Conservation (phyloP, 208 protist species). For the Wallacemonas rigidus region DNA sequence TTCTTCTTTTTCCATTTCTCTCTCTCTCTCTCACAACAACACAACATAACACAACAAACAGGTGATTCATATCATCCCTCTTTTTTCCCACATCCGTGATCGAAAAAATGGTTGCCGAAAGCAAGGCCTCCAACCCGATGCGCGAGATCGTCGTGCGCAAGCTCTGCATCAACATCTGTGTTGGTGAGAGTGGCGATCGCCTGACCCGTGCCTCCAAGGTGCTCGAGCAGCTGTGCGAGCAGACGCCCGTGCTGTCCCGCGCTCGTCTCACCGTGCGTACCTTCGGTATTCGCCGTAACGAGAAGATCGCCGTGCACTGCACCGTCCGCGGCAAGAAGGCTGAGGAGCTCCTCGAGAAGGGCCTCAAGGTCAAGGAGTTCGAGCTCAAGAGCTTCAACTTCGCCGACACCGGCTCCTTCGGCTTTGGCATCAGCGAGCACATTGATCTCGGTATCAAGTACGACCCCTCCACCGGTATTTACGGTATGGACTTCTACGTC, state of each 20-base stretch:
- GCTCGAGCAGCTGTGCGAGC: slow-evolving; percentile 98
- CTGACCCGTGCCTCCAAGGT: slow-evolving; percentile 99
- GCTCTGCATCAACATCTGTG: slow-evolving; percentile 99
- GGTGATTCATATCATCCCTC: slow-evolving; percentile 1
- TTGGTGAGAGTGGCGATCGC: slow-evolving; percentile 99
- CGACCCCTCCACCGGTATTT: slow-evolving; percentile 99
- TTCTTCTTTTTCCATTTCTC: slow-evolving; percentile 2
- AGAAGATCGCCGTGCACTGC: slow-evolving; percentile 99
- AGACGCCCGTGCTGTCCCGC: slow-evolving; percentile 97
- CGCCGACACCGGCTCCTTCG: slow-evolving; percentile 98
- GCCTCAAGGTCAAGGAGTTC: slow-evolving; percentile 99
- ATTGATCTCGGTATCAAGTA: slow-evolving; percentile 99
- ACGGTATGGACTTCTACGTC: slow-evolving; percentile 98
- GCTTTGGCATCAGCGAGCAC: slow-evolving; percentile 99
- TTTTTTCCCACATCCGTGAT: slow-evolving; percentile 20
- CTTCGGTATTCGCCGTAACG: slow-evolving; percentile 99
- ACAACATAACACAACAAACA: neutral
- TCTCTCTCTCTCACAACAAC: neutral
- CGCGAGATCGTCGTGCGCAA: slow-evolving; percentile 97
- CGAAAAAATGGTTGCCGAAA: slow-evolving; percentile 41
- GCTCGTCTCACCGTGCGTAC: slow-evolving; percentile 98
- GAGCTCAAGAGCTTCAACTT: slow-evolving; percentile 98
- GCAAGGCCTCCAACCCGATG: slow-evolving; percentile 91
- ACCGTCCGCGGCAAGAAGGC: slow-evolving; percentile 99
- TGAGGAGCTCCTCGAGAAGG: slow-evolving; percentile 98